Evolutionary conservation across 176 grass and related monocot genomes (phyloP), one percentile per base, ranked within the genome.

Genomic region (Musa acuminata): DNA sequence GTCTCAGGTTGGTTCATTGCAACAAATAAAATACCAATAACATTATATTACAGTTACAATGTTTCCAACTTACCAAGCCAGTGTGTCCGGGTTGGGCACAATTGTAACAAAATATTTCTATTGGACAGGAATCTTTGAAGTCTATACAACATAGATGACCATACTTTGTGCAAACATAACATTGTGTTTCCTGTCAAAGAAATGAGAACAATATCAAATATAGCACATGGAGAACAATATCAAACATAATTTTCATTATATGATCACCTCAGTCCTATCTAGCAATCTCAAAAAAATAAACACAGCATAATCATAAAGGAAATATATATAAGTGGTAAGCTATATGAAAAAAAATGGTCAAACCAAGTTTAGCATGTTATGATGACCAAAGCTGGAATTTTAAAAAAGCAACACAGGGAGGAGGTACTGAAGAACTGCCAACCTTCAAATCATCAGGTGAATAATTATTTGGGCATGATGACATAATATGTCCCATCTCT

Each of bases 91-190:
- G 75, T 77, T 89, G 84, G 62, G 96, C 91, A 87, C 96, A 99
- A 82, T 99, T 95, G 76, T 95, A 94, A 79, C 96, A 99, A 62
- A 71, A 87, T 55, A 99, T 72, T 74, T 85, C 83, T 83, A 80
- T 91, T 23, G 79, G 60, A 83, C 27, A 72, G 81, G 52, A 84
- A 79, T 91, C 86, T 52, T 67, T 66, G 53, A 95, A 81, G 69
- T 87, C 78, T 2, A 71, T 75, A 75, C 96, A 99, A 65, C 96
- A 99, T 17, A 99, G 90, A 87, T 99, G 96, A 29, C 91, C 96
- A 74, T 84, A 80, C 73, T 87, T 84, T 64, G 89, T 87, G 84
- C 96, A 99, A 6, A 89, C 58, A 16, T 99, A 99, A 87, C 96
- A 99, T 78, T 85, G 85, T 80, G 95, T 91, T 81, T 87, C 82